Percentiles rank a stretch among this genome's conserved stretches.
Conservation (phyloP, 176 grass and related monocot species). For the Tillandsia leiboldiana region DNA sequence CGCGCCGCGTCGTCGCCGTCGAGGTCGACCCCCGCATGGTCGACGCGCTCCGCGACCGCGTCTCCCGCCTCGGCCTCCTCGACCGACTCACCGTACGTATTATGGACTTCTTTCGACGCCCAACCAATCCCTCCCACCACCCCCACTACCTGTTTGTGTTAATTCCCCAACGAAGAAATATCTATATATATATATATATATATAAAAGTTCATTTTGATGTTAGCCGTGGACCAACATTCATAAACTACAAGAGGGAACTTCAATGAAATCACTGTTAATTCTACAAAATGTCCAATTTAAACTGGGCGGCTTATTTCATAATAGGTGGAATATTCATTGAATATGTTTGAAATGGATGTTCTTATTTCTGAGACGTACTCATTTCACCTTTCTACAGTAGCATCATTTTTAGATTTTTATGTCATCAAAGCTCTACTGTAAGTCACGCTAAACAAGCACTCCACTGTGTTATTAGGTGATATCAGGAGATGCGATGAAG, state of each 20-base stretch:
- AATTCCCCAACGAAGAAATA: conserved; percentile 15
- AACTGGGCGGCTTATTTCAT: too few species aligned
- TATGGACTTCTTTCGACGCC: too few species aligned
- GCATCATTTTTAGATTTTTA: too few species aligned
- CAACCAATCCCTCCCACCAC: not conserved
- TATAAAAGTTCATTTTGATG: too few species aligned
- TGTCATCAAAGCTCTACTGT: too few species aligned
- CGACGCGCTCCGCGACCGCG: conserved; percentile 45
- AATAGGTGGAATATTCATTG: too few species aligned
- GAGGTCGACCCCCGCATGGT: conserved; percentile 84
- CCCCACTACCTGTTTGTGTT: conserved; percentile 32
- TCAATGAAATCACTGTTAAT: too few species aligned
- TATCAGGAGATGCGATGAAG: conserved; percentile 54
- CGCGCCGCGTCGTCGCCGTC: conserved; percentile 34
- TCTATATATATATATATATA: too few species aligned
- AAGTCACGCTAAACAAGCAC: not conserved
- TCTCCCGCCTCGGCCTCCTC: conserved; percentile 24
- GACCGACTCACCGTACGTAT: conserved; percentile 43
- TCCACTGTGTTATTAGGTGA: conserved; percentile 28
- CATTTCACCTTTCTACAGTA: too few species aligned
- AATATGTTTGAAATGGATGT: not conserved
- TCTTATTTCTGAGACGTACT: not conserved
- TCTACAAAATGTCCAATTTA: too few species aligned
- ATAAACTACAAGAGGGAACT: too few species aligned
- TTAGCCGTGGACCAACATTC: too few species aligned